Base-by-base conservation (phyloP, 1,284 basidiomycete species). In the Apiotrichum domesticum region DNA sequence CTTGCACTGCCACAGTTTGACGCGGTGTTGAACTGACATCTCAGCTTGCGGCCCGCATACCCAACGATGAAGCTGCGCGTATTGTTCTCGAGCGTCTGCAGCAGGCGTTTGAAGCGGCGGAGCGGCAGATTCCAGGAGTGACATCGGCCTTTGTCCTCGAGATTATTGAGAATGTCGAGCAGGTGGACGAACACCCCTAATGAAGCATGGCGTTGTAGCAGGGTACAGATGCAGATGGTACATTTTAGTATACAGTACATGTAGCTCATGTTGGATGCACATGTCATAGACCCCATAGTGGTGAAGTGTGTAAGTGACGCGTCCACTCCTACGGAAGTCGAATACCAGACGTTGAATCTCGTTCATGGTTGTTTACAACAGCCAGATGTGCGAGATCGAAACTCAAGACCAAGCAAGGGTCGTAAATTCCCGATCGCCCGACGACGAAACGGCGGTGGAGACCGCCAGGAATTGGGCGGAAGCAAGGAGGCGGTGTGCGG, bases 101-200 rank as follows among this genome's bases (percentile, higher is more conserved):
- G 67, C 82, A 87, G 48, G 92, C 93, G 3, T 94, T 96, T 69
- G 88, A 89, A 44, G 89, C 93, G 33, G 91, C 92, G 3, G 93
- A 97, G 77, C 81, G 87, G 57, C 86, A 90, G 61, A 74, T 78
- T 34, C 77, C 77, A 0, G 79, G 79, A 0, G 66, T 80, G 1
- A 76, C 77, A n/a, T 74, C 72, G 43, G 79, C 79, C 0, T 70
- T 79, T 41, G 76, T 80, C 3, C 69, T 77, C 40, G 79, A 80
- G 58, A 75, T 80, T n/a, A 72, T 80, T 52, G 79, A 79, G 56
- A 75, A 70, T 45, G 78, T 79, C n/a, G 78, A 79, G 61, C 73
- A 68, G 52, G 77, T 76, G 13, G 71, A 75, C 21, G 66, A 71
- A 58, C 54, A 77, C 41, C 35, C 15, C 15, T 49, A 49, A 21